Percentiles rank a stretch among this genome's conserved stretches.
phyloP scores from a whole-genome alignment of 2,329 filamentous ascomycete species.

The Arthrinium phaeospermum region DNA sequence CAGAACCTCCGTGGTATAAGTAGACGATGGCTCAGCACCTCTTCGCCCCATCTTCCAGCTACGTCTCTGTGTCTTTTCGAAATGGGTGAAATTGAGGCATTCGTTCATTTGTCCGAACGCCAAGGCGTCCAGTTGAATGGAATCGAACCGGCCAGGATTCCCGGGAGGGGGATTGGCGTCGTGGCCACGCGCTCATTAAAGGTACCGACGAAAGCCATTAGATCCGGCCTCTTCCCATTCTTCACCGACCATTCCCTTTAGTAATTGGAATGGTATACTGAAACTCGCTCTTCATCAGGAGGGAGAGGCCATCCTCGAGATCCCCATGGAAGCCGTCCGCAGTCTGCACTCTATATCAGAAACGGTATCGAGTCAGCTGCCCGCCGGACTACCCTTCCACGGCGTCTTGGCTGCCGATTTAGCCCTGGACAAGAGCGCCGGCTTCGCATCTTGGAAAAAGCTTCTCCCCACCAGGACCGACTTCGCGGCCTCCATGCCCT shows the following conservation, averaged over 20 bases:
- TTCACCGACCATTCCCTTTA: neutral
- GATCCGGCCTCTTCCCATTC: neutral
- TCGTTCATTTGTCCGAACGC: neutral
- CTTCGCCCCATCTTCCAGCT: neutral
- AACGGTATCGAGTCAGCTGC: conserved; percentile 9
- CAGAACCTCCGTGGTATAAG: neutral
- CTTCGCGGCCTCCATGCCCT: conserved; percentile 21
- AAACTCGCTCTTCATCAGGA: neutral
- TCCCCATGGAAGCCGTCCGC: conserved; percentile 19
- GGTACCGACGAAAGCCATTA: neutral
- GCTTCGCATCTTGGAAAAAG: neutral
- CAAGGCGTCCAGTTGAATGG: conserved; percentile 3
- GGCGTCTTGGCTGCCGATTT: conserved; percentile 22
- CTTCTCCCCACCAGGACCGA: neutral
- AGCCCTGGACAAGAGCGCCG: neutral
- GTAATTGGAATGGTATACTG: neutral
- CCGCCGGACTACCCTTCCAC: conserved; percentile 14
- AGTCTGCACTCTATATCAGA: conserved; percentile 16
- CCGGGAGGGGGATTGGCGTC: conserved; percentile 18
- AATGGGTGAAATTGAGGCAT: neutral
- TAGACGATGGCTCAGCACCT: neutral
- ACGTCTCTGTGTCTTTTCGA: neutral
- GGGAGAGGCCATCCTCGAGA: conserved; percentile 20
- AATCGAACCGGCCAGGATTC: conserved; percentile 2
- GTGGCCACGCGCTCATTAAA: conserved; percentile 16